Conservation (phyloP, 345 rosid species). For the Durio zibethinus region DNA sequence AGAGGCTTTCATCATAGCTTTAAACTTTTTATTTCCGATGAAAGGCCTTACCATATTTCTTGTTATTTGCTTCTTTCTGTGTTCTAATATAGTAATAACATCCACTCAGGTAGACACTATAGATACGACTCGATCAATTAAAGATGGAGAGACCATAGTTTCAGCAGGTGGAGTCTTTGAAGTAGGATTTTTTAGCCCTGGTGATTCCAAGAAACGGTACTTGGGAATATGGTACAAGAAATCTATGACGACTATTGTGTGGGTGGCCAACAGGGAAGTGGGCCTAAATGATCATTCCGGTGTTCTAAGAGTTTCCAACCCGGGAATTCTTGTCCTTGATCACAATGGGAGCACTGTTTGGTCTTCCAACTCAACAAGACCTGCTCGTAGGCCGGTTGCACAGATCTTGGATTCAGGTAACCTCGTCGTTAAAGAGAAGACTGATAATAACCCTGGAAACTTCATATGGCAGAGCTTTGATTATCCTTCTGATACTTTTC, state of each 20-base stretch:
- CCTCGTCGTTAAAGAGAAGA: slow-evolving; percentile 33
- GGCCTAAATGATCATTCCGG: slow-evolving; percentile 33
- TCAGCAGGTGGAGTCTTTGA: slow-evolving; percentile 20
- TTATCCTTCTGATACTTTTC: slow-evolving; percentile 34
- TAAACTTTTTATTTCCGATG: not conserved
- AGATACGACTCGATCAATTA: not conserved
- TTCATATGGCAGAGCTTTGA: slow-evolving; percentile 61
- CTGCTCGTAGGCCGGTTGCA: slow-evolving; percentile 28
- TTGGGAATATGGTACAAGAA: slow-evolving; percentile 18
- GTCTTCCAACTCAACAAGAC: slow-evolving; percentile 27
- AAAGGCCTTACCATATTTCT: not conserved
- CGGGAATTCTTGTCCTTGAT: slow-evolving; percentile 23
- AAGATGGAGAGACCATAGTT: slow-evolving; percentile 28
- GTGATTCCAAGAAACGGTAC: not conserved
- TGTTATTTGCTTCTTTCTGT: not conserved
- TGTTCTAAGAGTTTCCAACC: slow-evolving; percentile 18
- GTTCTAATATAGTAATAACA: not conserved
- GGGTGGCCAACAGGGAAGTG: slow-evolving; percentile 39
- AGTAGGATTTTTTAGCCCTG: not conserved
- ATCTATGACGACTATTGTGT: slow-evolving; percentile 20
- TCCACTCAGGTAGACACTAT: not conserved
- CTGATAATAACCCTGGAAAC: not conserved
- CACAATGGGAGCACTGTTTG: slow-evolving; percentile 12
- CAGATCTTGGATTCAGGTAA: slow-evolving; percentile 54
- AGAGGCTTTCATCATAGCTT: too few species aligned